These are phyloP conservation scores for Yamadazyma sp. DNA, from an alignment of 805 yeast species.

Conservation along the genomic window DNA sequence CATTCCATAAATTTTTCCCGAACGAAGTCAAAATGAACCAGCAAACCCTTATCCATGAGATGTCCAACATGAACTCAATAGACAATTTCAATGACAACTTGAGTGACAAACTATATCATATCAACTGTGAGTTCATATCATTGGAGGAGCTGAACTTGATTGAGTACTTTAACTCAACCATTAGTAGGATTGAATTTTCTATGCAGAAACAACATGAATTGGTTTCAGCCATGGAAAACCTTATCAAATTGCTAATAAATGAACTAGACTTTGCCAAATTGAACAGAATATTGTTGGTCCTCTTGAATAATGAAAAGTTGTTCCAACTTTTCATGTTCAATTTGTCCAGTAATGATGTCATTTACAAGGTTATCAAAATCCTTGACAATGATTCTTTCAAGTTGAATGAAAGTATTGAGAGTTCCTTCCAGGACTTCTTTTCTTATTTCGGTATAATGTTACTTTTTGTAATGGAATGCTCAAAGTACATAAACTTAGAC, in stretches of 20 bases:
- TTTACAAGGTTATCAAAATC: conserved; percentile 46
- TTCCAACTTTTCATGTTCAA: conserved; percentile 41
- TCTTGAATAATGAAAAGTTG: conserved; percentile 44
- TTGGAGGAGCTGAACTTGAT: conserved; percentile 39
- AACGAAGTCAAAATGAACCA: conserved; percentile 25
- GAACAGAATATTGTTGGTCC: conserved; percentile 49
- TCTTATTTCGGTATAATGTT: conserved; percentile 66
- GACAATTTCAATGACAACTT: conserved; percentile 25
- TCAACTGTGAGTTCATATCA: conserved; percentile 41
- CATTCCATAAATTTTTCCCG: conserved; percentile 29
- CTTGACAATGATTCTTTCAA: conserved; percentile 45
- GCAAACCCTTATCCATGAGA: conserved; percentile 27
- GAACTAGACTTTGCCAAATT: conserved; percentile 33
- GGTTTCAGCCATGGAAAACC: conserved; percentile 17
- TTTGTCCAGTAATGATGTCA: conserved; percentile 43
- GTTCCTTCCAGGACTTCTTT: conserved; percentile 63
- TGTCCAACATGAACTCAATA: conserved; percentile 22
- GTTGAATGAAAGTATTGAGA: conserved; percentile 51
- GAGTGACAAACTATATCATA: conserved; percentile 30
- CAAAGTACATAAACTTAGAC: conserved; percentile 21
- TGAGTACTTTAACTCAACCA: conserved; percentile 25
- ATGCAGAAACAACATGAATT: conserved; percentile 27
- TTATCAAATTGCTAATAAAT: conserved; percentile 24
- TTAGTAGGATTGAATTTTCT: conserved; percentile 23
- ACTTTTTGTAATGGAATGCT: conserved; percentile 21